Percentiles rank a stretch among this genome's conserved stretches.
Conservation (phyloP, 441 rosid species). For the Bruguiera hainesii region DNA sequence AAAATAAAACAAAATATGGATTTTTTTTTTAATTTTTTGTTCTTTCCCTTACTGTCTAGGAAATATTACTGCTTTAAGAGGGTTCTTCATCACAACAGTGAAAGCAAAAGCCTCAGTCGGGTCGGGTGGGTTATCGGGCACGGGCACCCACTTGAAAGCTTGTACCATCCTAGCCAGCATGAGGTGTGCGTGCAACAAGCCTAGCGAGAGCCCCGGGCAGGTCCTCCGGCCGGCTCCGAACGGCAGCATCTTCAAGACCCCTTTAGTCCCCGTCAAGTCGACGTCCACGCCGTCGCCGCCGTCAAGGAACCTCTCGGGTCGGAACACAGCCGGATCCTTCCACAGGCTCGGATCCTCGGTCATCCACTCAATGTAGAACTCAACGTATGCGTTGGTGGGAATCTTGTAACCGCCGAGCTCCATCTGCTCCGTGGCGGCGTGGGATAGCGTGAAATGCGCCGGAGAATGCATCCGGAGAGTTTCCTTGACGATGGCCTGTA, state of each 20-base stretch:
- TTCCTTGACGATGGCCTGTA: conserved; percentile 69
- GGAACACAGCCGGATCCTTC: conserved; percentile 60
- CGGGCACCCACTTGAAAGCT: conserved; percentile 64
- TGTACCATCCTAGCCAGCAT: conserved; percentile 84
- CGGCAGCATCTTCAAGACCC: conserved; percentile 68
- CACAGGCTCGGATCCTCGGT: conserved; percentile 75
- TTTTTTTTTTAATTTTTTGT: background rate
- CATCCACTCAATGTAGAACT: conserved; percentile 86
- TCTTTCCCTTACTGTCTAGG: conserved; percentile 30
- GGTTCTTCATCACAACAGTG: conserved; percentile 84
- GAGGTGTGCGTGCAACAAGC: conserved; percentile 60
- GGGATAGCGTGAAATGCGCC: conserved; percentile 77
- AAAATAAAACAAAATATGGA: too few relatives aligned
- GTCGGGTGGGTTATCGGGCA: conserved; percentile 60
- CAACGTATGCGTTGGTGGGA: conserved; percentile 60
- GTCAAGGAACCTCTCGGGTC: conserved; percentile 72
- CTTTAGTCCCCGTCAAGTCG: conserved; percentile 72
- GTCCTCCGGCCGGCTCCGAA: conserved; percentile 94
- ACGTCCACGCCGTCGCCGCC: conserved; percentile 81
- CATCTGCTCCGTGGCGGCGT: conserved; percentile 60
- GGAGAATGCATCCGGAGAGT: conserved; percentile 85
- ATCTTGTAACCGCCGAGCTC: conserved; percentile 77
- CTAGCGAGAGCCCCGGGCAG: conserved; percentile 77
- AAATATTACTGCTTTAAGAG: conserved; percentile 59
- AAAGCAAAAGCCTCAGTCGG: conserved; percentile 77